Base-by-base conservation (phyloP, 441 rosid genomes). In the Syzygium malaccense region DNA sequence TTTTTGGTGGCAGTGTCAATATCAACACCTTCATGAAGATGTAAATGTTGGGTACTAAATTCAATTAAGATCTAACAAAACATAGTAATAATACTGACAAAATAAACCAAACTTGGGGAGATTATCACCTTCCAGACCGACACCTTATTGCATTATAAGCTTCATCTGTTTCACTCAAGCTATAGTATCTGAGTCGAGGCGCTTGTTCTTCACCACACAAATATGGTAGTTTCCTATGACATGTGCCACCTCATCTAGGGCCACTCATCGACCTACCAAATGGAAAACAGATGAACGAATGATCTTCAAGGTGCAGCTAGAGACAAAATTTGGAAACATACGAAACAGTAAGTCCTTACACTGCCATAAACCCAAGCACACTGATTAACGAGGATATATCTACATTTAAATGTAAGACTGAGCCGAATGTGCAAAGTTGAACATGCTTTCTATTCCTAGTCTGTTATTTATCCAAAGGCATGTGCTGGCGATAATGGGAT, bases 131-230 rank as follows among this genome's bases (percentile, higher is more conserved):
- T 97, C 98, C 4, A 96, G 94, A 71, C 98, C 97, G 91, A 97
- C 98, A 91, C 97, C 99, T 85, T 71, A 96, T 92, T 96, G 99
- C 96, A 97, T 92, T 80, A 94, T 88, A 86, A 97, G 91, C 94
- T 96, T 97, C 98, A 95, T 92, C 78, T 91, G 92, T 83, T 87
- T 92, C 15, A 96, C 98, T 89, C 90, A 95, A 79, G 96, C 94
- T 84, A 96, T 91, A 83, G 92, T 88, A 92, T 87, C 90, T 32
- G 97, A 93, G 92, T 95, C 91, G 14, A 97, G 85, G 89, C 19
- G 87, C 97, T 93, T 93, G 83, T 55, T 92, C 90, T 92, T 93
- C n/a, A 91, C 90, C 33, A 96, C 96, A 93, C 98, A 97, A 19
- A 97, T 84, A 79, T 96, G 92, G 86, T 95, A 96, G 78, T 95